Base-by-base conservation (phyloP, 768 basidiomycete genomes). In the Mycena galopus region DNA sequence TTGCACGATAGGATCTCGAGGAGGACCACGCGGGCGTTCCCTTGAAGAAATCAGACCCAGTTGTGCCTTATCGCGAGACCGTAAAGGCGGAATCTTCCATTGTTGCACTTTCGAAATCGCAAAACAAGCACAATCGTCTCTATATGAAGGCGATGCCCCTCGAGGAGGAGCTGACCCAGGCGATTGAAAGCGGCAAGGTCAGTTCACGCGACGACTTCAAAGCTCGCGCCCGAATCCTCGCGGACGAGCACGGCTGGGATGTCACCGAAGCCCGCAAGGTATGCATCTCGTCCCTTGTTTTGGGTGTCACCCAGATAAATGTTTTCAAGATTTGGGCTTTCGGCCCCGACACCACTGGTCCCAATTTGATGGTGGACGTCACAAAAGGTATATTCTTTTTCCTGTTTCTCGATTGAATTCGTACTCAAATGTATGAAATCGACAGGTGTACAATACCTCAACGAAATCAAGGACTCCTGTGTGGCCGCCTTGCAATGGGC, bases 401-500 rank as follows among this genome's bases (percentile, higher is more conserved):
- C 42, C 42, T 42, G 42, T 42, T 21, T 19, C 14, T 42, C 16
- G 3, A 37, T 16, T 17, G 42, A 42, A 19, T 42, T 42, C 16
- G 17, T 19, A 42, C 42, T 42, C 16, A 42, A 42, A 14, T 42
- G n/a, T n/a, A n/a, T 42, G 42, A 42, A 42, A 42, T 19, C 42
- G 78, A 99, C 99, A 91, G 98, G 96, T 87, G 96, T 98, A 70
- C 98, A 99, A 81, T 99, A 98, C 87, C 87, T 99, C 74, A 97
- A 96, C 82, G 98, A 99, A 91, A 99, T 99, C 89, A 99, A 99
- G 89, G 98, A 99, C 84, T 99, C 98, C 76, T 98, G 96, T 82
- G 91, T 99, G 82, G 97, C 98, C 77, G 97, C 96, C 57, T 95
- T 99, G 93, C 98, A 99, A 85, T 99, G 97, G 98, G 98, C 98